phyloP scores from a whole-genome alignment of 768 basidiomycete species.

The Obba rivulosa region DNA sequence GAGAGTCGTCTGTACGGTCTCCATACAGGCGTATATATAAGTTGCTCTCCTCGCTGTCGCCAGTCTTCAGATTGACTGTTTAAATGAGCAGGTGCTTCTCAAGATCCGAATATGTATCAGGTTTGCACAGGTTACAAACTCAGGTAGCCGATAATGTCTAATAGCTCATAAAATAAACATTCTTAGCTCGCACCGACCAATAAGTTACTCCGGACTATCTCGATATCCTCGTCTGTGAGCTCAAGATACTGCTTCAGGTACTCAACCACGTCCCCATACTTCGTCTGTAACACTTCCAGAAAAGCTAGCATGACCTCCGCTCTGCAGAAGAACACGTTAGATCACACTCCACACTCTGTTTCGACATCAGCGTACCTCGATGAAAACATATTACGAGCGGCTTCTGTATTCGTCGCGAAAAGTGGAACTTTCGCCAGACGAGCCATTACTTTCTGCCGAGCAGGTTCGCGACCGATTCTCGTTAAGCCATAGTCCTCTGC shows the following conservation, averaged over 20 bases:
- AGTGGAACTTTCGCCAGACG: constrained; percentile 66
- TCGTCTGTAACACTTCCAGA: constrained; percentile 50
- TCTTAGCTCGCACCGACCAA: constrained; percentile 5
- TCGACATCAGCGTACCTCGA: constrained; percentile 49
- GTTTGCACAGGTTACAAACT: too few relatives aligned
- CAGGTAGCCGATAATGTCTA: too few relatives aligned
- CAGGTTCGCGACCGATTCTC: constrained; percentile 74
- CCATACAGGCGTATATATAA: too few relatives aligned
- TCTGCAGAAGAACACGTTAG: constrained; percentile 30
- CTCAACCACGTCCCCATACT: constrained; percentile 63
- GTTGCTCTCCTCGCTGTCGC: too few relatives aligned
- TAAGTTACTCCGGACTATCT: constrained; percentile 53
- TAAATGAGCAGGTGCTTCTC: too few relatives aligned
- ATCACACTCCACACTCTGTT: background rate
- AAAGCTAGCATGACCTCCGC: constrained; percentile 75
- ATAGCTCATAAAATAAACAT: too few relatives aligned
- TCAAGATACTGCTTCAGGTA: constrained; percentile 55
- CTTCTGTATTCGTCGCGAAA: constrained; percentile 67
- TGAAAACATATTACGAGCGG: constrained; percentile 79
- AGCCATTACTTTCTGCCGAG: constrained; percentile 62
- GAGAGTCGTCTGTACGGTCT: too few relatives aligned
- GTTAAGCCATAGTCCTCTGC: constrained; percentile 75
- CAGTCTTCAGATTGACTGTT: too few relatives aligned
- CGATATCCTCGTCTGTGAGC: constrained; percentile 60
- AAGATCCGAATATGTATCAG: too few relatives aligned